Base-by-base conservation (phyloP, 805 yeast genomes). In the Sugiyamaella boreocaroliniensis region DNA sequence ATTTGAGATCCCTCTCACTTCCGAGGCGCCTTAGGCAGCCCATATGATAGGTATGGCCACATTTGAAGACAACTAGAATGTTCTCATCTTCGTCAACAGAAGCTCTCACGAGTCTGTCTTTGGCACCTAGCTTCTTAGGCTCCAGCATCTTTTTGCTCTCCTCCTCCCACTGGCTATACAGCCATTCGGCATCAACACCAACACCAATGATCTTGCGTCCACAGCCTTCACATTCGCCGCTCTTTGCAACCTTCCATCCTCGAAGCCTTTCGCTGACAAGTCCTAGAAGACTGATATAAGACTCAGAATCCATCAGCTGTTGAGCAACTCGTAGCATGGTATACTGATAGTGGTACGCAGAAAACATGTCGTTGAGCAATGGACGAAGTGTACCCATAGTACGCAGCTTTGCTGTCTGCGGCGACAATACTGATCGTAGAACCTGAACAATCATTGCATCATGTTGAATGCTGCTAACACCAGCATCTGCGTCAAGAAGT, bases 151-250 rank as follows among this genome's bases (percentile, higher is more conserved):
- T 52, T 50, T 42, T 58, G 37, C 37, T 32, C n/a, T 32, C 37
- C n/a, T 70, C 66, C 9, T 68, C 60, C 52, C 68, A 62, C 45
- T 65, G 66, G 47, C 55, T 71, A 43, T 74, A 73, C 50, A 78
- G 77, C 41, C 77, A 72, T 8, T 69, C 72, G 1, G 79, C 70
- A 20, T 75, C 70, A 1, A 85, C 64, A 1, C 80, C 79, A 1
- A 78, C 65, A 0, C 97, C 96, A 82, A 89, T 83, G 34, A 89
- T 69, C 18, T 71, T 71, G 56, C 81, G 81, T 1, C 88, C 90
- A 67, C 97, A 90, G 0, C 84, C 78, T 37, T 85, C 85, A 66
- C 97, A 90, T 47, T 76, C 79, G 40, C 75, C 71, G 26, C 71
- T 70, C 26, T 68, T 70, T 1, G 74, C 58, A 1, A 76, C 73